Evolutionary conservation across 1,139 yeast species (phyloP).

Genomic region (Diutina mesorugosa): DNA sequence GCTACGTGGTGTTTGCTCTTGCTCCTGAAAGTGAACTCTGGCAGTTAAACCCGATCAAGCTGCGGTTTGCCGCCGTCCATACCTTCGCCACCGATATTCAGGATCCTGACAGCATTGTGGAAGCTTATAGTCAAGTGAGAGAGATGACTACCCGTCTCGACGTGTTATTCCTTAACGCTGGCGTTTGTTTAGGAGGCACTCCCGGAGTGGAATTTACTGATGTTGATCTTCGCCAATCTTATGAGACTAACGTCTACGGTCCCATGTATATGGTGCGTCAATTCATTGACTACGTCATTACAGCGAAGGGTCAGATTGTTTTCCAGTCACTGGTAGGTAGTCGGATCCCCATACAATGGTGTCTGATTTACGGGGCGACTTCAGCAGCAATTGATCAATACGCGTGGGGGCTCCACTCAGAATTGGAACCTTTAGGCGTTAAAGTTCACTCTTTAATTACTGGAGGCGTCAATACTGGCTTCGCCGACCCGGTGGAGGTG

Average conservation of each 20-base stretch:
- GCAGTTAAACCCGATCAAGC: constrained; percentile 16
- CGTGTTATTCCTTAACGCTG: constrained; percentile 3
- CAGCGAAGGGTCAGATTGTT: constrained; percentile 19
- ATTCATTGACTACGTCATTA: constrained; percentile 18
- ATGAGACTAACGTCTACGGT: constrained; percentile 24
- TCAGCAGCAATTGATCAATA: constrained; percentile 20
- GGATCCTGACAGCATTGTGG: constrained; percentile 11
- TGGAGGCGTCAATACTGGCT: constrained; percentile 27
- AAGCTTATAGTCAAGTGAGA: constrained; percentile 11
- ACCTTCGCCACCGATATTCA: constrained; percentile 20
- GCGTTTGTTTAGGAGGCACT: constrained; percentile 8
- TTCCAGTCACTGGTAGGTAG: constrained; percentile 25
- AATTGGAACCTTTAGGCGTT: constrained; percentile 22
- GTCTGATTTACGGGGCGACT: constrained; percentile 19
- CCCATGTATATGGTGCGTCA: constrained; percentile 25
- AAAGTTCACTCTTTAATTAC: constrained; percentile 24
- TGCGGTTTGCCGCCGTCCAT: constrained; percentile 7
- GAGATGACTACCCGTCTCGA: constrained; percentile 5
- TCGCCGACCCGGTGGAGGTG: constrained; percentile 11
- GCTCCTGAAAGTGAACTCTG: constrained; percentile 5
- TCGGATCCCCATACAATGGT: constrained; percentile 23
- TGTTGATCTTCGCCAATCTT: constrained; percentile 11
- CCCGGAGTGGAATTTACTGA: constrained; percentile 22
- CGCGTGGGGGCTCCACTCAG: constrained; percentile 12
- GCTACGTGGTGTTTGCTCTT: not conserved